A percentile compares a stretch with the other conserved stretches of the same genome.
phyloP scores from a whole-genome alignment of 2,329 filamentous ascomycete species.

The Calonectria pseudoturangicola region DNA sequence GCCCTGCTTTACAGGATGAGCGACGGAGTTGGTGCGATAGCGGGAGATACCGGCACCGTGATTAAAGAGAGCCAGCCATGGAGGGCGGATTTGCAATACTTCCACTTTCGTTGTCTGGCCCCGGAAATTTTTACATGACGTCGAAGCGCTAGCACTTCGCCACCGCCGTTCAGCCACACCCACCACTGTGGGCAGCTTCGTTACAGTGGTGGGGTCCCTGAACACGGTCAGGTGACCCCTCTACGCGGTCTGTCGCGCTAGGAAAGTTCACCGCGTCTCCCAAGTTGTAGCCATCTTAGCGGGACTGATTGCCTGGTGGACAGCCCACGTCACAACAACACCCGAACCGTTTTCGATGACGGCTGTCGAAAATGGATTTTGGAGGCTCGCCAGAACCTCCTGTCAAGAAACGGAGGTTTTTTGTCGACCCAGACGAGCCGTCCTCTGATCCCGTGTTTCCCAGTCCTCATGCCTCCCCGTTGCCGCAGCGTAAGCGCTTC shows the following conservation, averaged over 20 bases:
- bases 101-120: constrained; percentile 21
- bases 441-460: constrained; percentile 52
- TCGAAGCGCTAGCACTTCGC: constrained; percentile 41
- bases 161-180: constrained; percentile 33
- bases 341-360: constrained; percentile 39
- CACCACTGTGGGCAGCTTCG: not conserved
- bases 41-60: constrained; percentile 40
- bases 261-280: constrained; percentile 62
- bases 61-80: constrained; percentile 51
- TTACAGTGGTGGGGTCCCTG: constrained; percentile 26
- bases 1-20: constrained; percentile 25
- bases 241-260: constrained; percentile 60
- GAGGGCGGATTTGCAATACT: constrained; percentile 51
- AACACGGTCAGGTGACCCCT: constrained; percentile 64
- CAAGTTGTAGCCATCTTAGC: constrained; percentile 30
- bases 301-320: constrained; percentile 22
- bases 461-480: constrained; percentile 50
- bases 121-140: constrained; percentile 55
- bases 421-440: constrained; percentile 59
- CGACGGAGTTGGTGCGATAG: constrained; percentile 36
- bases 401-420: constrained; percentile 65
- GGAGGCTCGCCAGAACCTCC: constrained; percentile 65
- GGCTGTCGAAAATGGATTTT: constrained; percentile 60
- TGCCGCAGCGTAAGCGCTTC: constrained; percentile 51
- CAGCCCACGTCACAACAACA: constrained; percentile 26